Evolutionary conservation across 805 yeast species (phyloP), one percentile per base, ranked within the genome.

Genomic region (Candida saitoana): DNA sequence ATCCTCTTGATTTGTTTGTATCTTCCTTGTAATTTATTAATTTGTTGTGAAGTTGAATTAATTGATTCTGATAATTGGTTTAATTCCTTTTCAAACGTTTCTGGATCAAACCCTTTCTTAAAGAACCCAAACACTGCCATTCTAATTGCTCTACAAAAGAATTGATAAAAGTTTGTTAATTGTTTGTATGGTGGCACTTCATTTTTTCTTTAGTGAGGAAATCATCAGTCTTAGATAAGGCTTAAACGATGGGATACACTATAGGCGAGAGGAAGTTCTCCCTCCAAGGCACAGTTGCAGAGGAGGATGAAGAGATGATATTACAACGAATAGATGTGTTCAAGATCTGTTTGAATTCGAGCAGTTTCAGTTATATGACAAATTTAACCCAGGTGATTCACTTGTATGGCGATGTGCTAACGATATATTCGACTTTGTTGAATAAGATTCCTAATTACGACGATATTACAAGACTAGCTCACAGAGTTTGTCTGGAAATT

Each of bases 381-480:
- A 51, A 55, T 34, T 42, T 62, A 24, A 65, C 65, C 48, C 55
- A 57, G 34, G 51, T 65, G n/a, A 49, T 67, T 5, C 71, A 67
- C 47, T 51, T 68, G 18, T 67, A 55, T 46, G 49, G 56, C 18
- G 75, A 69, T 49, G 54, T 67, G 27, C 49, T 68, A 20, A 65
- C 66, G 42, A 68, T 69, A 29, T 69, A 68, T 49, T 52, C 66
- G 39, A 65, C 73, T 12, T 51, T 69, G 33, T 52, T 69, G 19
- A 49, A 54, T 34, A 69, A 69, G 44, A 59, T 69, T 19, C 67
- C 70, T 18, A 54, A 67, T 43, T 68, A 67, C 43, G 73, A 67
- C 34, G 75, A 69, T 50, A 50, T 69, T 39, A 64, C 71, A 2
- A 15, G 40, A n/a, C 56, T 66, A 62, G 52, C 70, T 1, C 39